Conservation (phyloP, 2,329 filamentous ascomycete species). For the Ilyonectria mors-panacis region DNA sequence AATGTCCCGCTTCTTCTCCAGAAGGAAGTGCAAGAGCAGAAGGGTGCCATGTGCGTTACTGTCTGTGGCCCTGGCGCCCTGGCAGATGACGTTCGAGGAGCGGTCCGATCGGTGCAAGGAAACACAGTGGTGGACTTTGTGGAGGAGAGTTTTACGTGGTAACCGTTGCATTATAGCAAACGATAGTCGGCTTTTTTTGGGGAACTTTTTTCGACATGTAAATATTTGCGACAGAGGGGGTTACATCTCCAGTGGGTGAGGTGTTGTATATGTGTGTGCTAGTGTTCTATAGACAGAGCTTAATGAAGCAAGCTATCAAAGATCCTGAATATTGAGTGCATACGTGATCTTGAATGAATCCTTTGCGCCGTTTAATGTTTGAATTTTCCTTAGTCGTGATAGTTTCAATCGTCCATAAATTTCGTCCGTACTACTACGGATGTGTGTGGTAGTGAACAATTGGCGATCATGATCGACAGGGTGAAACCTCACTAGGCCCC, state of each 20-base stretch:
- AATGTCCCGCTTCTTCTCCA: conserved; percentile 85
- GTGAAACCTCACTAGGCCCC: conserved; percentile 21
- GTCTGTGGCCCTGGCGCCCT: conserved; percentile 83
- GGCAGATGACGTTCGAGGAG: conserved; percentile 81
- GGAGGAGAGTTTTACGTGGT: conserved; percentile 83
- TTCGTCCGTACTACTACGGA: background rate
- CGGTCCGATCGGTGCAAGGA: conserved; percentile 75
- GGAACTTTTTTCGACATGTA: conserved; percentile 48
- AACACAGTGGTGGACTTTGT: conserved; percentile 79
- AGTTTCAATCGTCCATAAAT: background rate
- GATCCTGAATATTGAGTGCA: conserved; percentile 20
- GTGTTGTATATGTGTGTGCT: conserved; percentile 34
- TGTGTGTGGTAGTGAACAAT: background rate
- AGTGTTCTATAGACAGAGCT: conserved; percentile 42
- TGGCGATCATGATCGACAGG: conserved; percentile 21
- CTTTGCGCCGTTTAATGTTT: background rate
- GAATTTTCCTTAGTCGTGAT: background rate
- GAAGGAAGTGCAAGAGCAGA: conserved; percentile 85
- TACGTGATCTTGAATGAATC: background rate
- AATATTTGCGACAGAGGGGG: conserved; percentile 44
- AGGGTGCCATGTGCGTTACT: conserved; percentile 90
- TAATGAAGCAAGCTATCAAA: conserved; percentile 32
- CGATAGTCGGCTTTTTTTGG: conserved; percentile 24
- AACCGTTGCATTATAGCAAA: conserved; percentile 27
- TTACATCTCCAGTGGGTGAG: conserved; percentile 38